These are phyloP conservation scores for Tympanopsis confertula DNA, from an alignment of 2,329 filamentous ascomycete genomes.

Conservation along the genomic window DNA sequence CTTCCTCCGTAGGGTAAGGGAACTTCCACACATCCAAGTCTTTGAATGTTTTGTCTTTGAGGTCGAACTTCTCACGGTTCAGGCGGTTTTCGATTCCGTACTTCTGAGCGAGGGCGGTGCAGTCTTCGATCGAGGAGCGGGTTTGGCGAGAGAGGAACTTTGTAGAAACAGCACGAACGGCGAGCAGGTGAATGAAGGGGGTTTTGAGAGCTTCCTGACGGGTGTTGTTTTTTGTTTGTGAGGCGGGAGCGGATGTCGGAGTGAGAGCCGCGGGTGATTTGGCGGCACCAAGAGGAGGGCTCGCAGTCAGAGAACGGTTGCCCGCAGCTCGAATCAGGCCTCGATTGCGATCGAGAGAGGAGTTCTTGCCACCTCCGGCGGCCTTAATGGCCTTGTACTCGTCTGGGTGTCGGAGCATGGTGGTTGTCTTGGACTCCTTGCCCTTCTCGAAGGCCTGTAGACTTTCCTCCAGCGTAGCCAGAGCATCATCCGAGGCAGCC, in stretches of 20 bases:
- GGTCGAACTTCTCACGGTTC: constrained; percentile 33
- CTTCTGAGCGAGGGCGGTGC: constrained; percentile 33
- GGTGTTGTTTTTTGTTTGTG: constrained; percentile 10
- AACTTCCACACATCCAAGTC: constrained; percentile 53
- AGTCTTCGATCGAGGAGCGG: constrained; percentile 32
- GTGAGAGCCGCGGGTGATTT: constrained; percentile 22
- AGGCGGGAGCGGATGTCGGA: constrained; percentile 25
- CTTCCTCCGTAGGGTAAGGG: constrained; percentile 38
- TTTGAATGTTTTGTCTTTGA: constrained; percentile 46
- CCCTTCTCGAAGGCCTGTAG: constrained; percentile 46
- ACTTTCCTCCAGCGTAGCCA: constrained; percentile 45
- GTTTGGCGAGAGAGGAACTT: constrained; percentile 33
- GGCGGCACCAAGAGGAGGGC: constrained; percentile 22
- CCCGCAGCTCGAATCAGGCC: constrained; percentile 19
- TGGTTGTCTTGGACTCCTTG: constrained; percentile 45
- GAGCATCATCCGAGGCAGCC: constrained; percentile 43
- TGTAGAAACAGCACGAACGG: constrained; percentile 31
- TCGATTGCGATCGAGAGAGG: constrained; percentile 20
- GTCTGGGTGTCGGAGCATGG: constrained; percentile 21
- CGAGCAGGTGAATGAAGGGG: constrained; percentile 38
- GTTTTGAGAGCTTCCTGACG: constrained; percentile 28
- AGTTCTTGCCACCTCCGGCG: constrained; percentile 7
- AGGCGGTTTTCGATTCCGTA: constrained; percentile 35
- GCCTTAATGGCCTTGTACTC: constrained; percentile 21
- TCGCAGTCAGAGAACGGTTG: constrained; percentile 24